phyloP scores from a whole-genome alignment of 2,329 filamentous ascomycete species.

The Colletotrichum chlorophyti region DNA sequence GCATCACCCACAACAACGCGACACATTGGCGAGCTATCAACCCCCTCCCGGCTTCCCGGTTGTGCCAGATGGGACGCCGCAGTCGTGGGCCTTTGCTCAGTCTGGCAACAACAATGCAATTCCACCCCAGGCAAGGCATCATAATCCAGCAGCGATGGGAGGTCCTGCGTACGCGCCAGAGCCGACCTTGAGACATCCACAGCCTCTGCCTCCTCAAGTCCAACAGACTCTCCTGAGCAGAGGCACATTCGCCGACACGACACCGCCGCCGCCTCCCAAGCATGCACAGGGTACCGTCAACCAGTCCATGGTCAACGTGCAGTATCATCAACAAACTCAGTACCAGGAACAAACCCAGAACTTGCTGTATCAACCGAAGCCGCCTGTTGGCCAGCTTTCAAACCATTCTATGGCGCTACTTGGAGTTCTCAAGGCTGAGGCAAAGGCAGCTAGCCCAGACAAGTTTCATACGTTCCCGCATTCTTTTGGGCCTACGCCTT shows the following conservation, averaged over 20 bases:
- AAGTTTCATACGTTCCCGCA: not conserved
- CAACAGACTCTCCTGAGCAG: slow-evolving; percentile 41
- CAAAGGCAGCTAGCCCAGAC: not conserved
- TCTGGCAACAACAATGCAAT: not conserved
- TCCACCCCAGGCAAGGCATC: not conserved
- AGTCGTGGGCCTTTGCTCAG: slow-evolving; percentile 19
- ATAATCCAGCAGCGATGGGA: not conserved
- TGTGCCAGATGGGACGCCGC: slow-evolving; percentile 12
- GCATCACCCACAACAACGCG: slow-evolving; percentile 31
- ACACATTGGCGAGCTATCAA: slow-evolving; percentile 29
- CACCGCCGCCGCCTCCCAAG: slow-evolving; percentile 29
- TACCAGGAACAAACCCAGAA: slow-evolving; percentile 27
- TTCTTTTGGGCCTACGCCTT: not conserved
- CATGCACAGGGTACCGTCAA: slow-evolving; percentile 15
- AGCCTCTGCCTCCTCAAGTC: slow-evolving; percentile 62
- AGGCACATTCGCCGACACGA: slow-evolving; percentile 14
- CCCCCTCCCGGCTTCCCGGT: slow-evolving; percentile 41
- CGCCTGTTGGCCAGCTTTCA: slow-evolving; percentile 34
- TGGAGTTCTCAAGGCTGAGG: slow-evolving; percentile 45
- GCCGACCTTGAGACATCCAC: slow-evolving; percentile 44
- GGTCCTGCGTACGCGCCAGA: slow-evolving; percentile 7
- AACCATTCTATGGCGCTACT: slow-evolving; percentile 45
- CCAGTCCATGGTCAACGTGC: not conserved
- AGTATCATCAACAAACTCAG: slow-evolving; percentile 7
- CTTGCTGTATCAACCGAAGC: slow-evolving; percentile 24